A percentile compares a stretch with the other conserved stretches of the same genome.
phyloP scores from a whole-genome alignment of 495 filamentous ascomycete genomes.

The Penicillium riverlandense region DNA sequence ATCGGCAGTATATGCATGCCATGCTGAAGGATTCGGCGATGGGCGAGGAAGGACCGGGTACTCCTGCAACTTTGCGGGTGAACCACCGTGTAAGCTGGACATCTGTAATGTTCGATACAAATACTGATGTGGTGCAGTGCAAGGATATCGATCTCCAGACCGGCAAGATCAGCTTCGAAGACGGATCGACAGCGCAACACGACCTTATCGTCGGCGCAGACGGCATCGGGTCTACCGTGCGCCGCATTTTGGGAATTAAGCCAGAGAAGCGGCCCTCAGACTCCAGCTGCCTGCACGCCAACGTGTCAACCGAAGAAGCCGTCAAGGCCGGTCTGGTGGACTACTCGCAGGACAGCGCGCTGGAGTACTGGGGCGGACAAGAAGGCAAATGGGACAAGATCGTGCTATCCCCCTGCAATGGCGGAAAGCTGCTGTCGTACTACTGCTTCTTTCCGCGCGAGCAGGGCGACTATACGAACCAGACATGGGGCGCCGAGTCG shows the following conservation, averaged over 20 bases:
- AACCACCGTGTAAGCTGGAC: conserved; percentile 29
- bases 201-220: conserved; percentile 39
- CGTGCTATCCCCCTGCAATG: conserved; percentile 41
- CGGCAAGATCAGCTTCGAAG: conserved; percentile 29
- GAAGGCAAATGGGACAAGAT: conserved; percentile 44
- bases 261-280: conserved; percentile 39
- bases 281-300: conserved; percentile 39
- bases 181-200: conserved; percentile 23
- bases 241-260: conserved; percentile 32
- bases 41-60: conserved; percentile 33
- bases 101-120: neutral
- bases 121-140: conserved; percentile 9
- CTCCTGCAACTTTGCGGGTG: conserved; percentile 31
- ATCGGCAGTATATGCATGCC: conserved; percentile 47
- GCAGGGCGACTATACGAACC: conserved; percentile 31
- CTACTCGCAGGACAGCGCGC: conserved; percentile 34
- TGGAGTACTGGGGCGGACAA: conserved; percentile 45
- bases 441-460: conserved; percentile 45
- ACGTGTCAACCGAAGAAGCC: conserved; percentile 36
- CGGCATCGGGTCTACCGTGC: conserved; percentile 38
- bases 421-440: conserved; percentile 38
- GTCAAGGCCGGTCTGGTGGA: conserved; percentile 33
- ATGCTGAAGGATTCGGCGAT: conserved; percentile 45
- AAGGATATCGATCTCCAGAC: conserved; percentile 28
- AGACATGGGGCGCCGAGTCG: conserved; percentile 33